Conservation (phyloP, 2,329 filamentous ascomycete species). For the Tolypocladium ovalisporum region DNA sequence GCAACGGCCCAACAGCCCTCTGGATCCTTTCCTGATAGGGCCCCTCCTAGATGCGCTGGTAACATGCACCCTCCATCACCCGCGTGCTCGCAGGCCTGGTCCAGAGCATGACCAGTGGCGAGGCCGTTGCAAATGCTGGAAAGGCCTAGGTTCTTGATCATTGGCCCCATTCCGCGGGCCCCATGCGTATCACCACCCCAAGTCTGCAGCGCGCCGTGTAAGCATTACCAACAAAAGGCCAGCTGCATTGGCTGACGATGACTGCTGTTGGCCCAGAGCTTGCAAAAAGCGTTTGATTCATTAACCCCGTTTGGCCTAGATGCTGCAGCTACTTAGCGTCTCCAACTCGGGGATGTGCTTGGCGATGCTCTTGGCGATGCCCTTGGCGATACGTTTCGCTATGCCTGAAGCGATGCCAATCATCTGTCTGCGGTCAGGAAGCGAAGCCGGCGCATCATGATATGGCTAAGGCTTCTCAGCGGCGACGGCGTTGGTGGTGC, state of each 20-base stretch:
- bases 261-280: neutral
- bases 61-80: neutral
- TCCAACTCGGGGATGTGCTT: neutral
- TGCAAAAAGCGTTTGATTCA: neutral
- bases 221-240: neutral
- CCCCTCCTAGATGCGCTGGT: neutral
- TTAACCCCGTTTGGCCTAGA: neutral
- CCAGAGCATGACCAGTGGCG: neutral
- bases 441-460: neutral
- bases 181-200: too few relatives aligned
- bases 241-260: neutral
- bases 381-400: neutral
- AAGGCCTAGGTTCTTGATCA: neutral
- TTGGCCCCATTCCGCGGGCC: neutral
- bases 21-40: neutral
- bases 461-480: neutral
- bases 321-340: neutral
- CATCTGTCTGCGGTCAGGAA: neutral
- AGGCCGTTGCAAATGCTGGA: neutral
- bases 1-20: neutral
- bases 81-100: neutral
- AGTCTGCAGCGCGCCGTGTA: neutral
- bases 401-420: neutral
- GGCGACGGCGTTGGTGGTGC: neutral
- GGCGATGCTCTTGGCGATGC: neutral